Conservation (phyloP, 176 grass and related monocot species). For the Eremochloa ophiuroides region DNA sequence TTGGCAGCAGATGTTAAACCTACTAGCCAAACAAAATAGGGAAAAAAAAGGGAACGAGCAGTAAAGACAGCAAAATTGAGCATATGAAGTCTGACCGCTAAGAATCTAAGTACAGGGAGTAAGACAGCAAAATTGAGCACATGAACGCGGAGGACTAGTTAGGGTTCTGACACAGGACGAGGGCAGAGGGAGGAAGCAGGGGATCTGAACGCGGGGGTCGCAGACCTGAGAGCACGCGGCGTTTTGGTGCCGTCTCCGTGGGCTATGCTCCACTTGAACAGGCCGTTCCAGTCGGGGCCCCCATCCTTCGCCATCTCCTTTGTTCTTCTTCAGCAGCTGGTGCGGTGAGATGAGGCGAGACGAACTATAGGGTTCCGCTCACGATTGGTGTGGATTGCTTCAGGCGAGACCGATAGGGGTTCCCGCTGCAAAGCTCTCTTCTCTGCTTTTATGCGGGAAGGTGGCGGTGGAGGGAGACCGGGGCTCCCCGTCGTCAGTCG, state of each 20-base stretch:
- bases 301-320: conserved; percentile 57
- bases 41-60: not conserved
- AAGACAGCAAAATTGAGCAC: not conserved
- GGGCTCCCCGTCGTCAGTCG: conserved; percentile 1
- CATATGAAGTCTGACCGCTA: not conserved
- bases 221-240: conserved; percentile 48
- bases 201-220: not conserved
- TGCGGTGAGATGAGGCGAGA: not conserved
- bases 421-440: not conserved
- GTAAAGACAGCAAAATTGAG: not conserved
- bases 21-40: not conserved
- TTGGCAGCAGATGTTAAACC: not conserved
- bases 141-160: not conserved
- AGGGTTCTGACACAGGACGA: not conserved
- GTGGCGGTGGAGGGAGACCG: not conserved
- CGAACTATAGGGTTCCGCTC: not conserved
- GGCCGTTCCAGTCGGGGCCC: conserved; percentile 80
- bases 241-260: conserved; percentile 67
- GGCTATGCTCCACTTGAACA: conserved; percentile 97
- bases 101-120: not conserved
- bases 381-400: not conserved
- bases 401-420: not conserved
- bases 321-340: not conserved
- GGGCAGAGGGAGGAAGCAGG: not conserved
- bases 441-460: not conserved